phyloP scores from a whole-genome alignment of 1,139 yeast species.

The Blastobotrys elegans region DNA sequence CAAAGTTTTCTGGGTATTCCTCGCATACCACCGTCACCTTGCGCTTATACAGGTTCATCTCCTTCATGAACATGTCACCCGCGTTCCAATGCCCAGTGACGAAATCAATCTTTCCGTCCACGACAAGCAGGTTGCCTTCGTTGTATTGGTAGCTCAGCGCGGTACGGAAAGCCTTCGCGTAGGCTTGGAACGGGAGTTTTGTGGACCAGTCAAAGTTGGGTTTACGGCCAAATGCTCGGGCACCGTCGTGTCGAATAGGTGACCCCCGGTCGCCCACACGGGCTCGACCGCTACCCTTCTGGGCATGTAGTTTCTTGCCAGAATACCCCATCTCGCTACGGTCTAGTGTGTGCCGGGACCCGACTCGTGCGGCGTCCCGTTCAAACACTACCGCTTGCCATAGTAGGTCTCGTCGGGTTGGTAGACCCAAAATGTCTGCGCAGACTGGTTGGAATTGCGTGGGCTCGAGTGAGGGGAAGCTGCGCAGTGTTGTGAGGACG shows the following conservation, averaged over 20 bases:
- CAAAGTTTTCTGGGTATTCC: conserved; percentile 47
- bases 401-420: conserved; percentile 81
- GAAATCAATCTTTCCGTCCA: conserved; percentile 60
- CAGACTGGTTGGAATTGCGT: conserved; percentile 71
- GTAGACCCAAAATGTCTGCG: conserved; percentile 58
- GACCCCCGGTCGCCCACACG: conserved; percentile 96
- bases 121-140: conserved; percentile 61
- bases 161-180: conserved; percentile 67
- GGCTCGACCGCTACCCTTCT: conserved; percentile 93
- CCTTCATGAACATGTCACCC: conserved; percentile 53
- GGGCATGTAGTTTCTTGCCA: conserved; percentile 75
- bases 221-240: conserved; percentile 77
- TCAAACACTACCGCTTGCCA: conserved; percentile 95
- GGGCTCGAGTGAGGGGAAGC: conserved; percentile 90
- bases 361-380: conserved; percentile 84
- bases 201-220: conserved; percentile 88
- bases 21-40: conserved; percentile 66
- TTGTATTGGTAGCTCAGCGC: conserved; percentile 81
- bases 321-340: conserved; percentile 86
- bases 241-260: conserved; percentile 87
- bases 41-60: conserved; percentile 50
- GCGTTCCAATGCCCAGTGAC: conserved; percentile 45
- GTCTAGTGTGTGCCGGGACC: conserved; percentile 79
- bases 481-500: conserved; percentile 73
- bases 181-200: conserved; percentile 68